Conservation (phyloP, 345 rosid species). For the Schrenkiella parvula region DNA sequence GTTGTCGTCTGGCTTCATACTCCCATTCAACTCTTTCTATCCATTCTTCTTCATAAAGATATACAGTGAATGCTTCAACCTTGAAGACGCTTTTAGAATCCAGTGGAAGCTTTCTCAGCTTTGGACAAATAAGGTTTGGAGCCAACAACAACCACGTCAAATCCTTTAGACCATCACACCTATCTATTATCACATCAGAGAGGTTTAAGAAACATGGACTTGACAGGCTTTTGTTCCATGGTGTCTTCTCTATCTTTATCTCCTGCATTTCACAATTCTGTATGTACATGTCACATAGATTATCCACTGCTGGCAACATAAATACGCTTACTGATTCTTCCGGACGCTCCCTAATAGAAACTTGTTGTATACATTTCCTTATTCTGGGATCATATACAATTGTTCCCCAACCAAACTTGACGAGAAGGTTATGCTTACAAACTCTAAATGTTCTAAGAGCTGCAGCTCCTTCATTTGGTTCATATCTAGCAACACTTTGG, state of each 20-base stretch:
- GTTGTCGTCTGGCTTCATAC: background rate
- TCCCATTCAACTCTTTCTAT: background rate
- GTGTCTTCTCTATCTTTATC: background rate
- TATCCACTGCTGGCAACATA: background rate
- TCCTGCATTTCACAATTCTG: background rate
- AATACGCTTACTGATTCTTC: background rate
- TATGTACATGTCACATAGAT: background rate
- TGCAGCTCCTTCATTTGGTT: background rate
- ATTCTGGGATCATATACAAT: background rate
- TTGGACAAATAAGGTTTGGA: background rate
- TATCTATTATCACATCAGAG: fast-evolving
- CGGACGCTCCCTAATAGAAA: too few relatives aligned
- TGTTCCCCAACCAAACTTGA: background rate
- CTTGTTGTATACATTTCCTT: too few relatives aligned
- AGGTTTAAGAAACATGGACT: background rate
- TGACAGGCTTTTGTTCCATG: background rate
- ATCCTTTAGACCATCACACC: background rate
- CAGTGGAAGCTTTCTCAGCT: background rate
- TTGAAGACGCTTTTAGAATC: background rate
- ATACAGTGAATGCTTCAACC: background rate
- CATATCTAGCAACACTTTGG: background rate
- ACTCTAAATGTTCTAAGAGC: background rate
- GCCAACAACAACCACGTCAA: background rate
- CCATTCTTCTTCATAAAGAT: background rate
- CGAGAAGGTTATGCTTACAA: background rate